Base-by-base conservation (phyloP, 2,329 filamentous ascomycete genomes). In the Rhynchosporium agropyri region DNA sequence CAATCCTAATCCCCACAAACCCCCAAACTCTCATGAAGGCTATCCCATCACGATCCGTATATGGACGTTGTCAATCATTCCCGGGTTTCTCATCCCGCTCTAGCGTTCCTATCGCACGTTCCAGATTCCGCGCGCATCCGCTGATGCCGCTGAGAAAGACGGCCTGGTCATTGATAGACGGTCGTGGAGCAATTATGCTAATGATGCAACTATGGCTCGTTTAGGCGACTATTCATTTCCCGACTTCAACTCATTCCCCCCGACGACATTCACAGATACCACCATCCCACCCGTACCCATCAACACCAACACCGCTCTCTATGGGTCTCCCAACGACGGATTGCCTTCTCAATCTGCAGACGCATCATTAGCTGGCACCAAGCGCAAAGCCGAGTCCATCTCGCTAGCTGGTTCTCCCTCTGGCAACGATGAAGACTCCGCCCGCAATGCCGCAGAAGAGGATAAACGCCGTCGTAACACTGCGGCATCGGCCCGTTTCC, bases 401-500 rank as follows among this genome's bases (percentile, higher is more conserved):
- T 65, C 53, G 13, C 63, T 51, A 31, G 43, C 60, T 9, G 53
- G 60, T 26, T 62, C 63, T 26, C 73, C 68, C 36, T 66, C 80
- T 28, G 74, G 72, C 51, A 83, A 78, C 70, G 83, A 89, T 55
- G 90, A 93, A 75, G 90, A 92, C 66, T 81, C 85, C 45, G 88
- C 89, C 12, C 88, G 90, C 45, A 69, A 87, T 5, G 89, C 89
- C 12, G 91, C 91, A 28, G 92, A 96, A 76, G 92, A 96, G 77
- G 92, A 96, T 76, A 96, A 96, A 79, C 89, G 92, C 56, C 87
- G 91, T 63, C 87, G 92, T 67, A 96, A 96, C 79, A 96, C 92
- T 2, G 92, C 92, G 38, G 92, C 92, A 61, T 92, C 89, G 68
- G 92, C 92, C 20, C 89, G 92, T 56, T 96, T 96, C 83, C 89